Evolutionary conservation across 2,329 filamentous ascomycete species (phyloP).

Genomic region (Zalaria sp.): DNA sequence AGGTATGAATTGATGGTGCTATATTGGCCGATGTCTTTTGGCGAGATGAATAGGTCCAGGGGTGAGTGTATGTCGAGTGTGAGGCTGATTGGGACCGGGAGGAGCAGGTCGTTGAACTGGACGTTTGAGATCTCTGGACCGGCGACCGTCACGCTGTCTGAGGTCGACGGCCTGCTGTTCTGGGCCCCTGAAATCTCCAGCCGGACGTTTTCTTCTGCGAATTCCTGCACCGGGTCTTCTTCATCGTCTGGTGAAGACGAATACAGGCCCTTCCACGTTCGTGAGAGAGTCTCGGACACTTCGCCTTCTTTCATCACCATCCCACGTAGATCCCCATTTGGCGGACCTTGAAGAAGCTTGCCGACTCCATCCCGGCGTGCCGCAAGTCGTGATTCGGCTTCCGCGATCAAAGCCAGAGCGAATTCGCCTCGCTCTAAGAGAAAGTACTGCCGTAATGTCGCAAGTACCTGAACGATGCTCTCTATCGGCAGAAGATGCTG

Average conservation of each 20-base stretch:
- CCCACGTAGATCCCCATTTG: conserved; percentile 41
- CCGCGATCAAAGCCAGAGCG: conserved; percentile 68
- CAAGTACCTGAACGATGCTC: conserved; percentile 63
- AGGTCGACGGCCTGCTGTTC: conserved; percentile 22
- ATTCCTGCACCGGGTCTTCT: conserved; percentile 61
- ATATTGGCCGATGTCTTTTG: conserved; percentile 64
- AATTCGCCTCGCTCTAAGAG: conserved; percentile 83
- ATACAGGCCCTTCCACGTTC: conserved; percentile 70
- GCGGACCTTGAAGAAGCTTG: conserved; percentile 35
- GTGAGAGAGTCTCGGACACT: conserved; percentile 58
- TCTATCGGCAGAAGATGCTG: conserved; percentile 67
- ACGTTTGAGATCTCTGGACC: neutral
- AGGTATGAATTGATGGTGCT: conserved; percentile 79
- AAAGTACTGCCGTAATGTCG: conserved; percentile 72
- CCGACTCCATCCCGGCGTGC: conserved; percentile 52
- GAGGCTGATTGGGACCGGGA: conserved; percentile 61
- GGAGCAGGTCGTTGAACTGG: conserved; percentile 62
- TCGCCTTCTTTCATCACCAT: conserved; percentile 76
- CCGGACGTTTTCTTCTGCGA: conserved; percentile 63
- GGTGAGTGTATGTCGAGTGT: conserved; percentile 62
- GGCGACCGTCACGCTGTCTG: conserved; percentile 18
- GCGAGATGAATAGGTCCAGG: conserved; percentile 72
- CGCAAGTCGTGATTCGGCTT: conserved; percentile 70
- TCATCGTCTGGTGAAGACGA: conserved; percentile 63
- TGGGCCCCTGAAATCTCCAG: conserved; percentile 44